Evolutionary conservation across 208 protist species (phyloP).

Genomic region (Leishmania mexicana): DNA sequence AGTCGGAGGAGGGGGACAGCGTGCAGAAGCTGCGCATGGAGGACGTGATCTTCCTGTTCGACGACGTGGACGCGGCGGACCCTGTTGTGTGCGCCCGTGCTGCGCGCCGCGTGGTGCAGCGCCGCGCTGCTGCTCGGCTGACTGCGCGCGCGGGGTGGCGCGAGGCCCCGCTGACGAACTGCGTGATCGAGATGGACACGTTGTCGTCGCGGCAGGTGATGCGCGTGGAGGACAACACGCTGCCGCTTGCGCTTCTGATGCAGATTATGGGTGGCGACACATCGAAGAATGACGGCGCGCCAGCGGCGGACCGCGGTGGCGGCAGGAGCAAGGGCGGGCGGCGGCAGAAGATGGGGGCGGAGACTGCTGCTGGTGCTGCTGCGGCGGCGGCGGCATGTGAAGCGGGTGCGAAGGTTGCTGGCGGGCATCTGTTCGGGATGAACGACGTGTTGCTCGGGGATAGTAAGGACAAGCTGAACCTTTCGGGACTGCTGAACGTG

Average conservation of each 20-base stretch:
- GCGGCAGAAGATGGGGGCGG: neutral
- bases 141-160: conserved; percentile 17
- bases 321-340: neutral
- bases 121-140: conserved; percentile 27
- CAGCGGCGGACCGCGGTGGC: neutral
- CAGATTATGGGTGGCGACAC: conserved; percentile 14
- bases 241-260: conserved; percentile 28
- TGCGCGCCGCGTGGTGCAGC: conserved; percentile 35
- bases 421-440: conserved; percentile 15
- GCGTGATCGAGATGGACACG: conserved; percentile 30
- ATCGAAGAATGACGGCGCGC: neutral
- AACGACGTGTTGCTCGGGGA: conserved; percentile 21
- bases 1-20: conserved; percentile 31
- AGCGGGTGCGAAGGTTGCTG: neutral
- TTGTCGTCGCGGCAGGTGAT: conserved; percentile 23
- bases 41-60: conserved; percentile 88
- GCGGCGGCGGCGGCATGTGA: neutral
- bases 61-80: conserved; percentile 78
- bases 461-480: conserved; percentile 66
- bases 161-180: conserved; percentile 25
- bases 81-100: conserved; percentile 73
- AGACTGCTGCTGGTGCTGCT: neutral
- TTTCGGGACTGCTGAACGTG: conserved; percentile 90
- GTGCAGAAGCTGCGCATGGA: conserved; percentile 50
- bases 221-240: conserved; percentile 12